A percentile compares a stretch with the other conserved stretches of the same genome.
These are phyloP conservation scores for Phytophthora melonis DNA, from an alignment of 352 stramenopile genomes.

Conservation along the genomic window DNA sequence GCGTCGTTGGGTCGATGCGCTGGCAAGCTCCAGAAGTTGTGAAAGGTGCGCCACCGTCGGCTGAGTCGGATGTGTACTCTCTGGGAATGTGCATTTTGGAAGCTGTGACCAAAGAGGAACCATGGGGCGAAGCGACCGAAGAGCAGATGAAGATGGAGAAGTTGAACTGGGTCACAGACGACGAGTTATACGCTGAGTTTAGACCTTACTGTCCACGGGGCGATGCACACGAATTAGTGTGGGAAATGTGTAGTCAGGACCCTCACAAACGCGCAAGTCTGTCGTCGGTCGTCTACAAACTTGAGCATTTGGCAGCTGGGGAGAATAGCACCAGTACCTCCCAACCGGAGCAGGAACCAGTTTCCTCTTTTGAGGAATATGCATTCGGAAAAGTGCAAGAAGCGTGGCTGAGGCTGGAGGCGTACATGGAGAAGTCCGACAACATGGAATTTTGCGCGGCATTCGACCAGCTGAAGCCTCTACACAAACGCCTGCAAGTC, in stretches of 20 bases:
- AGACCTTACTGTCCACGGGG: not conserved
- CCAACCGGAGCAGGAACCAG: not conserved
- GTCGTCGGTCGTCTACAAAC: not conserved
- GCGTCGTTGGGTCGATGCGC: not conserved
- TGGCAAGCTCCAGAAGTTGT: constrained; percentile 30
- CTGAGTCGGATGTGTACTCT: constrained; percentile 30
- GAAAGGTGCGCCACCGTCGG: not conserved
- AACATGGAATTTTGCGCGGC: not conserved
- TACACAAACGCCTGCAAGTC: not conserved
- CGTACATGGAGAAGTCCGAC: not conserved
- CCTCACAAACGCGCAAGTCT: constrained; percentile 1
- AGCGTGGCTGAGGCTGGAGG: not conserved
- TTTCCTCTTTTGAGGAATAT: not conserved
- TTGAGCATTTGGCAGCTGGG: not conserved
- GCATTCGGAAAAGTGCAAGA: not conserved
- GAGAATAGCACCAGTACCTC: not conserved
- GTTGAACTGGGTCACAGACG: not conserved
- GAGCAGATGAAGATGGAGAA: not conserved
- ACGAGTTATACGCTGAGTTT: not conserved
- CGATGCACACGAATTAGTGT: constrained; percentile 6
- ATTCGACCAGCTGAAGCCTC: not conserved
- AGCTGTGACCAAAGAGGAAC: constrained; percentile 7
- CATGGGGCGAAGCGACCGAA: not conserved
- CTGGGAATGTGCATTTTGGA: constrained; percentile 38
- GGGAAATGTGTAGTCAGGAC: constrained; percentile 18